phyloP scores from a whole-genome alignment of 2,329 filamentous ascomycete genomes.

The Aspergillus brasiliensis region DNA sequence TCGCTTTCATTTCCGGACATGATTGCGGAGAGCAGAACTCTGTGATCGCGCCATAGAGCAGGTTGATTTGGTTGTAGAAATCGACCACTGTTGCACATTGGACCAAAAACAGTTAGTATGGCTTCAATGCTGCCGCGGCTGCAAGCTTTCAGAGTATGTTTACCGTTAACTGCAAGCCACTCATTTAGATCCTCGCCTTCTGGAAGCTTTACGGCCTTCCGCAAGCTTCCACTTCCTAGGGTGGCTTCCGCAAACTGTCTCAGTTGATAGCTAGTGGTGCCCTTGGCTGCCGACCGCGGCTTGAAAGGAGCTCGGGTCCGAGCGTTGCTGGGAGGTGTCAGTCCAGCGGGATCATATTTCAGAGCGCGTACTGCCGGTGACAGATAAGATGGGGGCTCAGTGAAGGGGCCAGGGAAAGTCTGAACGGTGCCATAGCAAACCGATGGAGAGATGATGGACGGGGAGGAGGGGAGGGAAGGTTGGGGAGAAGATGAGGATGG shows the following conservation, averaged over 20 bases:
- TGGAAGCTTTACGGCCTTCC: constrained; percentile 94
- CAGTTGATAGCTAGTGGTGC: constrained; percentile 87
- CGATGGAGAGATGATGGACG: constrained; percentile 30
- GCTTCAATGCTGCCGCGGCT: too few relatives aligned
- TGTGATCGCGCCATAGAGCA: constrained; percentile 97
- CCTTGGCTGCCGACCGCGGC: constrained; percentile 79
- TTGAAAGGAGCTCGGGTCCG: constrained; percentile 90
- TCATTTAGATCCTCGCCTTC: constrained; percentile 98
- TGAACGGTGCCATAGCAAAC: constrained; percentile 35
- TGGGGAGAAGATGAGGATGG: constrained; percentile 20
- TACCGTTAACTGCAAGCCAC: constrained; percentile 97
- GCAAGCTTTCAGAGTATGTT: constrained; percentile 32
- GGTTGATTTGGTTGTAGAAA: constrained; percentile 99
- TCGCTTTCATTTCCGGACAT: constrained; percentile 99
- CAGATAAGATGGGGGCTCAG: constrained; percentile 38
- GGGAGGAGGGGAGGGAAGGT: constrained; percentile 22
- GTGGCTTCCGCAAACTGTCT: constrained; percentile 98
- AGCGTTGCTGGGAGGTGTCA: constrained; percentile 67
- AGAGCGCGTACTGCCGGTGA: constrained; percentile 39
- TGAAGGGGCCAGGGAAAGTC: constrained; percentile 30
- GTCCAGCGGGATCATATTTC: constrained; percentile 43
- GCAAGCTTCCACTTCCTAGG: constrained; percentile 87
- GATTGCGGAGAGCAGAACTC: constrained; percentile 98
- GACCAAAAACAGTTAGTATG: not conserved
- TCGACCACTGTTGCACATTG: constrained; percentile 73